These are phyloP conservation scores for Pisolithus albus DNA, from an alignment of 768 basidiomycete genomes.

Conservation along the genomic window DNA sequence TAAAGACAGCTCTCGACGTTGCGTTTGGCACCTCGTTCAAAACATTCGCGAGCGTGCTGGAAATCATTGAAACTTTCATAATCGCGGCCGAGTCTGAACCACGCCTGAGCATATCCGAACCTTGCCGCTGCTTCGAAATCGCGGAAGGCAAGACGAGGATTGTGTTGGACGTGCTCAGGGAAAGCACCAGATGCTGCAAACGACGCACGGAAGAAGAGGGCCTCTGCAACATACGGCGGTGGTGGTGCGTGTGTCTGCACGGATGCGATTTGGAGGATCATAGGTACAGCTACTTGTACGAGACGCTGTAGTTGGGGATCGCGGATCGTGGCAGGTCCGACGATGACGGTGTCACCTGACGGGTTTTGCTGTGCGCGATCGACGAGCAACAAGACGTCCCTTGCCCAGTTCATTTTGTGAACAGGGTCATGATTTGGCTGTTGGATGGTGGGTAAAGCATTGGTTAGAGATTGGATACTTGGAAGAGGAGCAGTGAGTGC, in stretches of 20 bases:
- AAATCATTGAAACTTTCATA: slow-evolving; percentile 85
- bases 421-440: slow-evolving; percentile 49
- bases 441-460: slow-evolving; percentile 46
- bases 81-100: slow-evolving; percentile 88
- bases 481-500: slow-evolving; percentile 66
- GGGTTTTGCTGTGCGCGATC: slow-evolving; percentile 43
- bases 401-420: slow-evolving; percentile 67
- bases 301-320: slow-evolving; percentile 57
- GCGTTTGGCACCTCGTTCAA: slow-evolving; percentile 70
- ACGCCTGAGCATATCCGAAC: slow-evolving; percentile 69
- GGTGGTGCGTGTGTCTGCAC: slow-evolving; percentile 29
- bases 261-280: slow-evolving; percentile 53
- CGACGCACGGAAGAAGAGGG: slow-evolving; percentile 68
- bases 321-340: slow-evolving; percentile 47
- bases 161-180: slow-evolving; percentile 55
- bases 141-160: slow-evolving; percentile 76
- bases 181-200: slow-evolving; percentile 68
- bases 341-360: slow-evolving; percentile 35
- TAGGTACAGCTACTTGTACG: slow-evolving; percentile 55
- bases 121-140: slow-evolving; percentile 84
- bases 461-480: slow-evolving; percentile 49
- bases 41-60: slow-evolving; percentile 73
- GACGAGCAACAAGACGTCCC: slow-evolving; percentile 77
- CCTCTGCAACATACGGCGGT: slow-evolving; percentile 53
- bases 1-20: slow-evolving; percentile 79